A percentile compares a stretch with the other conserved stretches of the same genome.
Evolutionary conservation across 768 basidiomycete genomes (phyloP).

Genomic region (Agrocybe praecox): DNA sequence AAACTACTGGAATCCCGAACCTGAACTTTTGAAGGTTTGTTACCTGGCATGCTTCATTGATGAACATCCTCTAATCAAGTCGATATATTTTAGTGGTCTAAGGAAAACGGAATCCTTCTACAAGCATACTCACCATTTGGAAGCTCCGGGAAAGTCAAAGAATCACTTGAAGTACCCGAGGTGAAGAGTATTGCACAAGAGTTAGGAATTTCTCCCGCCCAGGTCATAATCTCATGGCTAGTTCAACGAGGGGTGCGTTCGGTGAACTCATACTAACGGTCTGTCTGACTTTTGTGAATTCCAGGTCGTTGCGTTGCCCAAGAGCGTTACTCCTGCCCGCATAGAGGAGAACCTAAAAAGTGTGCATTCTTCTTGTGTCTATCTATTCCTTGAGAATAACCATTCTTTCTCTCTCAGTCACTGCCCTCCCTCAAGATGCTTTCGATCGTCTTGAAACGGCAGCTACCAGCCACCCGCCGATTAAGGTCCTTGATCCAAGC

Average conservation of each 20-base stretch:
- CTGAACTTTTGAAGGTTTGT: conserved; percentile 57
- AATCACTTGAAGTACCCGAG: conserved; percentile 58
- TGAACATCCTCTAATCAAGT: no score
- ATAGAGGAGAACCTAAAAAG: no score
- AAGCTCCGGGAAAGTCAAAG: conserved; percentile 56
- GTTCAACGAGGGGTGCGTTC: conserved; percentile 76
- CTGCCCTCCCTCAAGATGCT: conserved; percentile 36
- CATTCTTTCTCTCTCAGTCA: no score
- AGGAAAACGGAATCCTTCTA: conserved; percentile 62
- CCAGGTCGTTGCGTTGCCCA: no score
- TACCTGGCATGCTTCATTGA: no score
- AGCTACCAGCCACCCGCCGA: conserved; percentile 54
- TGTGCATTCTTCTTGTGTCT: conserved; percentile 56
- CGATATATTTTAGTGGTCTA: conserved; percentile 55
- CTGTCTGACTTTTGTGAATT: no score
- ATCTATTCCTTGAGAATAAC: no score
- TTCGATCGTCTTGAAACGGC: conserved; percentile 52
- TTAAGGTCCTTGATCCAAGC: conserved; percentile 58
- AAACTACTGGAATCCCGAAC: conserved; percentile 77
- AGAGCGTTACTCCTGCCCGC: no score
- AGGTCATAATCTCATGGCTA: conserved; percentile 76
- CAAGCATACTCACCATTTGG: conserved; percentile 83
- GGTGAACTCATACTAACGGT: no score
- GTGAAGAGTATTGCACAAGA: conserved; percentile 55
- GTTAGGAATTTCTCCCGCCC: conserved; percentile 72